Evolutionary conservation across 805 yeast species (phyloP).

Genomic region (Wickerhamia fluorescens): DNA sequence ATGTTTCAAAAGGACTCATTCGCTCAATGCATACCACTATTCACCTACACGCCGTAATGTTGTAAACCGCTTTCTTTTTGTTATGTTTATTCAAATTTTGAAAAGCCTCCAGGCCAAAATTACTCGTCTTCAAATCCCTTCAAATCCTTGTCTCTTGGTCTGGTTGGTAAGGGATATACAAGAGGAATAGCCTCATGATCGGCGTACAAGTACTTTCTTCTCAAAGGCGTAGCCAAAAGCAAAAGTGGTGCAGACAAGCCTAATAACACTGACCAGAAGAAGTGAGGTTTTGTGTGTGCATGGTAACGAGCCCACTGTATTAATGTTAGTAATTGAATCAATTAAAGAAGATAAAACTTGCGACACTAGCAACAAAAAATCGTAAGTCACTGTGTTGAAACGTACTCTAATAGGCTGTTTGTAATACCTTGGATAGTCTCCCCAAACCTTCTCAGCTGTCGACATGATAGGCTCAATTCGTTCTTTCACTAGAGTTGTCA

Average conservation of each 20-base stretch:
- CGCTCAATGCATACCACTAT: no score
- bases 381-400: constrained; percentile 8
- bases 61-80: no score
- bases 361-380: no score
- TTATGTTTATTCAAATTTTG: no score
- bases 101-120: no score
- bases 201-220: constrained; percentile 59
- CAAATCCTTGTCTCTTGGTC: constrained; percentile 43
- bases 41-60: no score
- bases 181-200: constrained; percentile 63
- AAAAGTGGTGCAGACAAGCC: constrained; percentile 66
- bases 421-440: constrained; percentile 50
- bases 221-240: constrained; percentile 55
- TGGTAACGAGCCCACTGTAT: constrained; percentile 68
- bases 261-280: constrained; percentile 55
- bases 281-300: constrained; percentile 71
- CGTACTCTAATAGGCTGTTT: constrained; percentile 60
- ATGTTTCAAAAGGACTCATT: no score
- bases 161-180: constrained; percentile 50
- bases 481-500: not conserved
- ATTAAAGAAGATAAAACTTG: not conserved
- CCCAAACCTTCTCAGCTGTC: constrained; percentile 34
- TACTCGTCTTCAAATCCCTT: constrained; percentile 58
- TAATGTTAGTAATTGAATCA: constrained; percentile 9
- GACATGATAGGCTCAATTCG: constrained; percentile 2